A percentile compares a stretch with the other conserved stretches of the same genome.
phyloP scores from a whole-genome alignment of 345 rosid genomes.

The Euphorbia tirucalli region DNA sequence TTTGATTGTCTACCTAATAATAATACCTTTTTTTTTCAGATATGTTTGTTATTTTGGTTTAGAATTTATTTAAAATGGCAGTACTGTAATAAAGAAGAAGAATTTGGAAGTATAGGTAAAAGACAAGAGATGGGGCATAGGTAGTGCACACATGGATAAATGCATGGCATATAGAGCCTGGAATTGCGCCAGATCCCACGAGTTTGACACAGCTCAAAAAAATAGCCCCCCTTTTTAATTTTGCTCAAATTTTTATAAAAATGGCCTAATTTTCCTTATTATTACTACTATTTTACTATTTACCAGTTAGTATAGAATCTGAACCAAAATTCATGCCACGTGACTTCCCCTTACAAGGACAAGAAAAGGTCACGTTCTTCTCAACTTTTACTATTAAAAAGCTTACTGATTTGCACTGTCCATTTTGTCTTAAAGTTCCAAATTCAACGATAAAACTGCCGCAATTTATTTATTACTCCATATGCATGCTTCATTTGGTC shows the following conservation, averaged over 20 bases:
- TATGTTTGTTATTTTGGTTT: too few species aligned
- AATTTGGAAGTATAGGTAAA: not conserved
- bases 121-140: not conserved
- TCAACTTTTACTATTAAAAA: not conserved
- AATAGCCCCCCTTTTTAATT: too few species aligned
- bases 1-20: too few species aligned
- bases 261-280: too few species aligned
- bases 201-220: not conserved
- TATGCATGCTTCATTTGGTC: not conserved
- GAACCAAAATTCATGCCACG: not conserved
- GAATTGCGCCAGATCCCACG: slow-evolving; percentile 8
- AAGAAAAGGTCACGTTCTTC: slow-evolving; percentile 9
- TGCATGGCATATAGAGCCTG: slow-evolving; percentile 4
- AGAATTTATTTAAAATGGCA: not conserved
- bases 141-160: not conserved
- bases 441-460: too few species aligned
- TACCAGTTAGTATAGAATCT: too few species aligned
- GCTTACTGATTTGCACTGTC: not conserved
- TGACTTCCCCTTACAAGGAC: not conserved
- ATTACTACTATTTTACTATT: too few species aligned
- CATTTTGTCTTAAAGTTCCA: not conserved
- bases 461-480: not conserved
- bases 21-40: too few species aligned
- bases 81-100: not conserved
- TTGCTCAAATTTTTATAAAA: too few species aligned